Evolutionary conservation across 2,329 filamentous ascomycete genomes (phyloP).

Genomic region (Cladobotryum mycophilum): DNA sequence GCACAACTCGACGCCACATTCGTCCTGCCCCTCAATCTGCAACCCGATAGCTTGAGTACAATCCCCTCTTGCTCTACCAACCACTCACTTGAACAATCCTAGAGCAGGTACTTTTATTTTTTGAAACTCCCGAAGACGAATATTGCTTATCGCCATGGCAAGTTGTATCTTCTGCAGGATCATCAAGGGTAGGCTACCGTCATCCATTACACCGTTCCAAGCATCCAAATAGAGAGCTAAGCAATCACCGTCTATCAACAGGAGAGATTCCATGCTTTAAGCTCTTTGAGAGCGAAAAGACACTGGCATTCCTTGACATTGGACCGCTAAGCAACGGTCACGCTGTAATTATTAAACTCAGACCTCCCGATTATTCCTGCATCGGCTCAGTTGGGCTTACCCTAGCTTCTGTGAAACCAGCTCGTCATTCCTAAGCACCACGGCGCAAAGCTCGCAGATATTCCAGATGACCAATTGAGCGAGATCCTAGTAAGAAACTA

Average conservation of each 20-base stretch:
- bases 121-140: constrained; percentile 1
- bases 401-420: constrained; percentile 36
- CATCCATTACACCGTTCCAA: background rate
- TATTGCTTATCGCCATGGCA: constrained; percentile 14
- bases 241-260: constrained; percentile 28
- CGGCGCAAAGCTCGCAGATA: constrained; percentile 83
- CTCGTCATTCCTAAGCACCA: constrained; percentile 96
- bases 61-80: background rate
- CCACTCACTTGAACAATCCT: background rate
- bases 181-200: constrained; percentile 63
- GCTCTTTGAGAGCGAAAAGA: constrained; percentile 90
- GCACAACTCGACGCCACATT: background rate
- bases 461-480: constrained; percentile 78
- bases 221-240: background rate
- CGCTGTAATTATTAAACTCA: constrained; percentile 52
- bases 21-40: background rate
- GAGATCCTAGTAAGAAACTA: constrained; percentile 65
- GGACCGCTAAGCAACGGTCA: constrained; percentile 83
- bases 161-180: constrained; percentile 97
- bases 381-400: background rate
- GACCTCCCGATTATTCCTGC: background rate
- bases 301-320: constrained; percentile 94
- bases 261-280: constrained; percentile 96
- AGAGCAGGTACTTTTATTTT: background rate
- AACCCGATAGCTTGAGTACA: background rate